Conservation (phyloP, 352 stramenopile genomes). For the Aphanomyces cochlioides region DNA sequence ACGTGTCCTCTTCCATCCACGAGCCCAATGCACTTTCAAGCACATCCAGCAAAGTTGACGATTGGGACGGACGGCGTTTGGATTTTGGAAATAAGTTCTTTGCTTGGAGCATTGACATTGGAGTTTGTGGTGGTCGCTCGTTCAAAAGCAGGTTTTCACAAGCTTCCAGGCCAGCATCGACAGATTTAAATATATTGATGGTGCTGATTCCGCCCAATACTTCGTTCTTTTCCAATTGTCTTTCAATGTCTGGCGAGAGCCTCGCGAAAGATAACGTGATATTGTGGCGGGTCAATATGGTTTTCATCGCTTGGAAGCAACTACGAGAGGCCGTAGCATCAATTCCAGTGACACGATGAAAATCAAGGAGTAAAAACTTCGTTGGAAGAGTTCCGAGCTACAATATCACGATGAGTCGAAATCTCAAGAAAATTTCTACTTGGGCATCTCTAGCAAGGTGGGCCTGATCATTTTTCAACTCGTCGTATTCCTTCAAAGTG, state of each 20-base stretch:
- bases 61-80: background rate
- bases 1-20: background rate
- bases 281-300: conserved; percentile 48
- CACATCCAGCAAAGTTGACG: background rate
- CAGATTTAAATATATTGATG: conserved; percentile 11
- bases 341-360: conserved; percentile 69
- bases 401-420: background rate
- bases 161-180: conserved; percentile 11
- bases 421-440: background rate
- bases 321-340: conserved; percentile 69
- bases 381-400: conserved; percentile 32
- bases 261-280: conserved; percentile 62
- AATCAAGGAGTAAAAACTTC: conserved; percentile 72
- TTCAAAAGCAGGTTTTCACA: conserved; percentile 24
- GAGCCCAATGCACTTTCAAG: conserved; percentile 1
- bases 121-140: conserved; percentile 14
- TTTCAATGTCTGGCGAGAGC: conserved; percentile 53
- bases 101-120: background rate
- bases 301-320: conserved; percentile 65
- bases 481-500: conserved; percentile 33
- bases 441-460: no score
- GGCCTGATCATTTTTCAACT: background rate
- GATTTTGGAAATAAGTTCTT: conserved; percentile 23
- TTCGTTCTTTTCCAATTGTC: conserved; percentile 55
- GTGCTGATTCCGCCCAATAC: conserved; percentile 30